Percentiles rank a stretch among this genome's conserved stretches.
phyloP scores from a whole-genome alignment of 345 rosid genomes.

The Sisymbrium irio region DNA sequence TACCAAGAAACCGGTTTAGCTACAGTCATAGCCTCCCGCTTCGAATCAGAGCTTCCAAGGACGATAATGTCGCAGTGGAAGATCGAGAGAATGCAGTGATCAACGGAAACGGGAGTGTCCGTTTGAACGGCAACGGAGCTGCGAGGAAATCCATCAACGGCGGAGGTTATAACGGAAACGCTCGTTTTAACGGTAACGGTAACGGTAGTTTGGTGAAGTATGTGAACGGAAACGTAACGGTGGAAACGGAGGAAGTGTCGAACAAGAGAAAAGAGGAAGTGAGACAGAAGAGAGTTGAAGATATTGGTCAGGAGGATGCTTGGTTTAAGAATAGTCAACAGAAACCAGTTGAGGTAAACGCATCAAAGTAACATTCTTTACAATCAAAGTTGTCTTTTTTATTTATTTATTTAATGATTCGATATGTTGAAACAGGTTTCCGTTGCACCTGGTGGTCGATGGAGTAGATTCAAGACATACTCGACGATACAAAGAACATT shows the following conservation, averaged over 20 bases:
- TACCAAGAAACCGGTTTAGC: conserved; percentile 14
- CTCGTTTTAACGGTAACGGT: conserved; percentile 36
- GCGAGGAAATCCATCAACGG: conserved; percentile 20
- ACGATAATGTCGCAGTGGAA: conserved; percentile 49
- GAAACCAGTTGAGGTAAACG: conserved; percentile 57
- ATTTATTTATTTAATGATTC: neutral
- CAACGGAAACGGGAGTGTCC: conserved; percentile 37
- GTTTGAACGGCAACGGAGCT: conserved; percentile 44
- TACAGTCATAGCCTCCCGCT: conserved; percentile 3
- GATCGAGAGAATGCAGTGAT: conserved; percentile 46
- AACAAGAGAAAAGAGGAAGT: conserved; percentile 48
- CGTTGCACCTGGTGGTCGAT: conserved; percentile 92
- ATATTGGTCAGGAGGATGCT: conserved; percentile 91
- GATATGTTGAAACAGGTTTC: conserved; percentile 59
- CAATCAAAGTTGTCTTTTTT: neutral
- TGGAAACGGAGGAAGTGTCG: conserved; percentile 25
- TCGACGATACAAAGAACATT: conserved; percentile 88
- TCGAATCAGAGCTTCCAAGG: conserved; percentile 49
- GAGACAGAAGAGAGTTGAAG: conserved; percentile 88
- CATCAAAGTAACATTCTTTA: neutral
- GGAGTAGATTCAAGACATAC: conserved; percentile 95
- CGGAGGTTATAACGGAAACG: conserved; percentile 25
- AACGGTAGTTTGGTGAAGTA: conserved; percentile 70
- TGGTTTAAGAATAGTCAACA: conserved; percentile 69
- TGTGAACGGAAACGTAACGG: conserved; percentile 38